Base-by-base conservation (phyloP, 495 filamentous ascomycete genomes). In the Hyphodiscus hymeniophilus region DNA sequence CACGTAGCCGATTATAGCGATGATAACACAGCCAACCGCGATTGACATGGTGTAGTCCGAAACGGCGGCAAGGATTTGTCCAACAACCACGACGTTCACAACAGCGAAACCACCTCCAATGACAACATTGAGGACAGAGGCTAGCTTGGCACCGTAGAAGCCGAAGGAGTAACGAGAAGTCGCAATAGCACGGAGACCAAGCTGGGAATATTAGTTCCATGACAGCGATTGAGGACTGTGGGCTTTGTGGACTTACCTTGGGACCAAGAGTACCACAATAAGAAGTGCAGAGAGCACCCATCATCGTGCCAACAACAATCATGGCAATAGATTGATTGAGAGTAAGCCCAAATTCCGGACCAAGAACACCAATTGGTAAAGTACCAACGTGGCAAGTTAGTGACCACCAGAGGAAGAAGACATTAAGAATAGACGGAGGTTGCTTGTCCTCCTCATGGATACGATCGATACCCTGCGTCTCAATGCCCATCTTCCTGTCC, bases 111-210 rank as follows among this genome's bases (percentile, higher is more conserved):
- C 70, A 15, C 60, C 71, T 13, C 68, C 63, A 26, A 69, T 70
- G 2, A 71, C 65, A 15, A 75, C 58, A 56, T 75, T 74, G 55
- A 75, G 61, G 35, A 75, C 57, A 12, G 71, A 70, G 38, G 66
- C 69, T 6, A 75, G 42, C 34, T 59, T 59, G 7, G 68, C 61
- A 1, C 73, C 71, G 50, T 66, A 77, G 68, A 70, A 80, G 18
- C 75, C 77, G 41, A 80, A 68, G 55, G 68, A 71, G 57, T 76
- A 79, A 7, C 75, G 68, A 33, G 68, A 64, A 35, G 77, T 69
- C 17, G 70, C 69, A 51, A 76, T 70, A 51, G 76, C 70, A 34
- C 74, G 69, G 3, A 79, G 65, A 24, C 77, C 76, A 7, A 69
- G 75, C 17, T 64, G 21, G 5, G 36, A 17, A 26, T 28, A 5